Percentiles rank a stretch among this genome's conserved stretches.
Conservation (phyloP, 2,329 filamentous ascomycete genomes). For the Mycogone perniciosa region DNA sequence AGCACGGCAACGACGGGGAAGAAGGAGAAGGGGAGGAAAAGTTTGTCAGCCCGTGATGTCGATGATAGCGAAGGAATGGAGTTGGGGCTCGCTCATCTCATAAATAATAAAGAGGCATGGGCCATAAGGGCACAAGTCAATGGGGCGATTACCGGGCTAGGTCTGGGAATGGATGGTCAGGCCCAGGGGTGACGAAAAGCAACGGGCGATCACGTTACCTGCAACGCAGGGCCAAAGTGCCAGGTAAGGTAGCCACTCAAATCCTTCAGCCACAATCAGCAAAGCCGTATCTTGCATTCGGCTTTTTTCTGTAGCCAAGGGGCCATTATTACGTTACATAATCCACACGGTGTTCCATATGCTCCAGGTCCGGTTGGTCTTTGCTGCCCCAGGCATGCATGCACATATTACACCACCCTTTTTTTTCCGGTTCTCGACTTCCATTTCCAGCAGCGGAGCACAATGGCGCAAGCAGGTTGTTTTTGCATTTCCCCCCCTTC, state of each 20-base stretch:
- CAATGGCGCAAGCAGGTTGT: background rate
- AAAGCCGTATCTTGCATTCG: conserved; percentile 12
- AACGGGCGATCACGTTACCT: conserved; percentile 9
- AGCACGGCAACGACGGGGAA: background rate
- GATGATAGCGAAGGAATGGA: background rate
- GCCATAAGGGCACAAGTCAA: background rate
- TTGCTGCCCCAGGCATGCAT: background rate
- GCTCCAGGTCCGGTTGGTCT: background rate
- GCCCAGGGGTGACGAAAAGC: background rate
- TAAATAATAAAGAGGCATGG: background rate
- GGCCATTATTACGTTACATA: conserved; percentile 12
- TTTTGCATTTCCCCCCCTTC: background rate
- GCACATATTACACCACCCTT: background rate
- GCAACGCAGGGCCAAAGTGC: conserved; percentile 1
- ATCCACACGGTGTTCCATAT: conserved; percentile 1
- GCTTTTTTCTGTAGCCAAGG: conserved; percentile 9
- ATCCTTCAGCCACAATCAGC: background rate
- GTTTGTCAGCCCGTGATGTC: background rate
- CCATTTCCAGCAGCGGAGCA: background rate
- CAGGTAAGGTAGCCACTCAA: conserved; percentile 1
- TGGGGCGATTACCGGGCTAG: background rate
- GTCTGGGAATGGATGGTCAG: background rate
- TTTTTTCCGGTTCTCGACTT: background rate
- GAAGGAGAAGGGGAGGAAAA: background rate
- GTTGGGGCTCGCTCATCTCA: background rate